A percentile compares a stretch with the other conserved stretches of the same genome.
These are phyloP conservation scores for Aspergillus ruber DNA, from an alignment of 2,329 filamentous ascomycete species.

Conservation along the genomic window DNA sequence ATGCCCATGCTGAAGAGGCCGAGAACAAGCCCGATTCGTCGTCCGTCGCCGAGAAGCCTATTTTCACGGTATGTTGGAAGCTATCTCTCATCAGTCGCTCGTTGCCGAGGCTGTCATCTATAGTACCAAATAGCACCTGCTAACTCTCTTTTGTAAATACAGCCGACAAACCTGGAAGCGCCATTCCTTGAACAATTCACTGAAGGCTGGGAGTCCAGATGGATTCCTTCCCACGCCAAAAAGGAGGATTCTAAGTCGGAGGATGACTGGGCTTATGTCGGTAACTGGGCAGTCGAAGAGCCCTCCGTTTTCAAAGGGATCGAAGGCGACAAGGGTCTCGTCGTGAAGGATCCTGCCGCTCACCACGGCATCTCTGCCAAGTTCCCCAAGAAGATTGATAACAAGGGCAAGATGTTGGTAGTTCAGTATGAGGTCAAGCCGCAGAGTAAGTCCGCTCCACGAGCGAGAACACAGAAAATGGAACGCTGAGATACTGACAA, in stretches of 20 bases:
- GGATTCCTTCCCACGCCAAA: conserved; percentile 94
- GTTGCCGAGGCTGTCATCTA: conserved; percentile 1
- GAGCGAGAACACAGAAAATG: neutral
- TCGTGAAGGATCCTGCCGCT: conserved; percentile 95
- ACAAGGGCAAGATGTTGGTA: conserved; percentile 94
- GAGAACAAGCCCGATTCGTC: conserved; percentile 51
- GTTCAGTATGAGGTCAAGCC: conserved; percentile 99
- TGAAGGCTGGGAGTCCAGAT: conserved; percentile 87
- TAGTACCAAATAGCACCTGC: conserved; percentile 5
- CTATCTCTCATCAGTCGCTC: neutral
- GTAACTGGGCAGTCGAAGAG: conserved; percentile 96
- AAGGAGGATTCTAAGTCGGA: conserved; percentile 77
- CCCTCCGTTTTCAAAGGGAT: conserved; percentile 85
- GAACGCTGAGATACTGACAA: conserved; percentile 25
- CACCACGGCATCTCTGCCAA: conserved; percentile 99
- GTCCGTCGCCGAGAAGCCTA: conserved; percentile 61
- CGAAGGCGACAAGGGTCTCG: conserved; percentile 89
- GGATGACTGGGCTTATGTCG: conserved; percentile 95
- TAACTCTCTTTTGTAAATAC: conserved; percentile 10
- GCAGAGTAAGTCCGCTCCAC: conserved; percentile 62
- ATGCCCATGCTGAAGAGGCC: conserved; percentile 63
- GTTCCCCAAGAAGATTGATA: conserved; percentile 92
- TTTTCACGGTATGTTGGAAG: conserved; percentile 69
- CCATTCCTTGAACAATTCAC: conserved; percentile 98
- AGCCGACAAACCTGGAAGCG: conserved; percentile 85